Evolutionary conservation across 768 basidiomycete genomes (phyloP).

Genomic region (Boletus sp.): DNA sequence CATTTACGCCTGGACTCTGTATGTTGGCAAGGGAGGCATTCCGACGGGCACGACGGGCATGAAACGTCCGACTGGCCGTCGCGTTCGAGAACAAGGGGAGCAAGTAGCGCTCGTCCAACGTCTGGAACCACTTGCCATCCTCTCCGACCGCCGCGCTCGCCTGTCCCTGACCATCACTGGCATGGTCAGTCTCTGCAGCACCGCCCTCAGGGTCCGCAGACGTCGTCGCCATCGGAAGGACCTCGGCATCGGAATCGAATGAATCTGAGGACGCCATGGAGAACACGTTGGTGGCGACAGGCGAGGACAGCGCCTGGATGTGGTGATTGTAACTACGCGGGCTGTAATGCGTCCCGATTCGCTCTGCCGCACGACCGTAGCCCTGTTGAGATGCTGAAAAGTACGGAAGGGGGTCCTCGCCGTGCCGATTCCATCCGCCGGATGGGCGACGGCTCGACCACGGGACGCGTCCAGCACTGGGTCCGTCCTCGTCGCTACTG

Average conservation of each 20-base stretch:
- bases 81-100: constrained; percentile 92
- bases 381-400: constrained; percentile 26
- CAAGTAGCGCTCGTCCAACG: constrained; percentile 91
- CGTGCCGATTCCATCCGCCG: constrained; percentile 43
- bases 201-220: constrained; percentile 27
- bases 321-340: constrained; percentile 64
- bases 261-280: constrained; percentile 75
- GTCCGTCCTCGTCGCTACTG: constrained; percentile 49
- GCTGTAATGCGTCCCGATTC: constrained; percentile 59
- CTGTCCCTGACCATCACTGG: neutral
- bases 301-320: constrained; percentile 23
- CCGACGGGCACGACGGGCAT: constrained; percentile 69
- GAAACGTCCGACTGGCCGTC: constrained; percentile 83
- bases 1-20: constrained; percentile 24
- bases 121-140: constrained; percentile 95
- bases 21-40: constrained; percentile 30
- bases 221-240: constrained; percentile 71
- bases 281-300: constrained; percentile 41
- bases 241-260: constrained; percentile 75
- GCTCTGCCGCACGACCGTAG: constrained; percentile 36
- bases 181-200: constrained; percentile 1
- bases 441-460: constrained; percentile 37
- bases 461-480: constrained; percentile 25
- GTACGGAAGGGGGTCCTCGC: constrained; percentile 44
- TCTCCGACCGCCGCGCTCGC: constrained; percentile 38